Evolutionary conservation across 2,329 filamentous ascomycete genomes (phyloP), one percentile per base, ranked within the genome.

Genomic region (Coniochaeta sp.): DNA sequence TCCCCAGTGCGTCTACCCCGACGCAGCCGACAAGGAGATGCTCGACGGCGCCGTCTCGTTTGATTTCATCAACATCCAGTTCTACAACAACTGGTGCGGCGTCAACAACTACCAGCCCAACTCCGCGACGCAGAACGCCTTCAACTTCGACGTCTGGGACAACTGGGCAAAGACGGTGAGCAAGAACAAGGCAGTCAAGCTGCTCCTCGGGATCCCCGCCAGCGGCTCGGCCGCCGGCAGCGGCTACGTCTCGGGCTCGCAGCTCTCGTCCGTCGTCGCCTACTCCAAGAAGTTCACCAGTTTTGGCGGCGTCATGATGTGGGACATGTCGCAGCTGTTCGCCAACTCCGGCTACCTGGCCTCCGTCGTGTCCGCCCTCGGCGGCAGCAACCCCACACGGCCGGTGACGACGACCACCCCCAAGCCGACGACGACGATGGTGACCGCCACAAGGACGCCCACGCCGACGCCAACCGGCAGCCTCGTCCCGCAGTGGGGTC

Each of bases 61-160:
- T 53, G 82, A 86, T 61, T 81, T 79, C 26, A 65, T 86, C 55
- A 79, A 77, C 65, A 74, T 85, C 27, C 82, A 86, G 65, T 86
- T 86, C 66, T 86, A 86, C 67, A 85, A 86, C 73, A 86, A 86
- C 71, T 80, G 70, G 63, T 88, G 85, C 63, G 82, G 82, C 14
- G 67, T 81, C 1, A 65, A 72, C 55, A 74, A 72, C 26, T 88
- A 75, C 67, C 59, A 67, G 1, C 51, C 67, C 0, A 76, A 75
- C 4, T 53, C 69, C 1, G 51, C 58, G 12, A 68, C 64, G 0
- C 78, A 80, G 60, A 71, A 67, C 50, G 77, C 75, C 57, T 86
- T 80, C 69, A 84, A 87, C 68, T 80, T 85, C 55, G 69, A 68
- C 28, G 75, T 74, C 26, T 88, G 84, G 85, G 79, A 88, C 62